Evolutionary conservation across 371 early-diverging fungal genomes (phyloP).

Genomic region (Blakeslea trispora): DNA sequence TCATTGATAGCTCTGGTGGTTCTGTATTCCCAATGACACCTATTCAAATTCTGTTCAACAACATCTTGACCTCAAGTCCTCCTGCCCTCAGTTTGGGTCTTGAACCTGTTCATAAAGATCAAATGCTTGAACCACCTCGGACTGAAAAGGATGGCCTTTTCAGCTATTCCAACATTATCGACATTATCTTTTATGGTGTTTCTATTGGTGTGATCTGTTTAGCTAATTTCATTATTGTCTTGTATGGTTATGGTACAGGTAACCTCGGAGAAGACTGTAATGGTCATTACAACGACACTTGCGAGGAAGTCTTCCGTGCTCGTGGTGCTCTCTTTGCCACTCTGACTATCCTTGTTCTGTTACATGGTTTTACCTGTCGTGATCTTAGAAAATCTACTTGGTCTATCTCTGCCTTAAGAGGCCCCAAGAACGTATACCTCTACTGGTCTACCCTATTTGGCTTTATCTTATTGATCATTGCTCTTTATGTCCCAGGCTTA

Average conservation of each 20-base stretch:
- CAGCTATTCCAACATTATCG: slow-evolving; percentile 61
- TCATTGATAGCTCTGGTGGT: slow-evolving; percentile 57
- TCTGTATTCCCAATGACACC: slow-evolving; percentile 80
- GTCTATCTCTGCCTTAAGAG: slow-evolving; percentile 36
- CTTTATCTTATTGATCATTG: slow-evolving; percentile 53
- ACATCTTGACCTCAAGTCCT: slow-evolving; percentile 79
- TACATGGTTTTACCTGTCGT: slow-evolving; percentile 78
- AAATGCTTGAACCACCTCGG: slow-evolving; percentile 87
- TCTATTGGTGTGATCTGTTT: slow-evolving; percentile 68
- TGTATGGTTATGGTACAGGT: slow-evolving; percentile 61
- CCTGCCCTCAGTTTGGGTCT: slow-evolving; percentile 85
- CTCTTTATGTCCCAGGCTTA: slow-evolving; percentile 70
- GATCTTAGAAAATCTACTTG: slow-evolving; percentile 65
- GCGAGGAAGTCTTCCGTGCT: slow-evolving; percentile 72
- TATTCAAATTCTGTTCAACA: slow-evolving; percentile 88
- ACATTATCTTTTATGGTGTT: slow-evolving; percentile 77
- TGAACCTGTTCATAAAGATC: slow-evolving; percentile 77
- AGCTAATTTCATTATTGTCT: slow-evolving; percentile 66
- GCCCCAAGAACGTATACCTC: slow-evolving; percentile 62
- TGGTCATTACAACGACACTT: slow-evolving; percentile 51
- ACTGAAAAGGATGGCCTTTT: slow-evolving; percentile 67
- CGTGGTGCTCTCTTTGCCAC: slow-evolving; percentile 75
- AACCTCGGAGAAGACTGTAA: slow-evolving; percentile 68
- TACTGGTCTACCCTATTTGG: slow-evolving; percentile 57
- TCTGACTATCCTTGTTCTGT: slow-evolving; percentile 62